Evolutionary conservation across 441 rosid genomes (phyloP), one percentile per base, ranked within the genome.

Genomic region (Raphanus hybrid): DNA sequence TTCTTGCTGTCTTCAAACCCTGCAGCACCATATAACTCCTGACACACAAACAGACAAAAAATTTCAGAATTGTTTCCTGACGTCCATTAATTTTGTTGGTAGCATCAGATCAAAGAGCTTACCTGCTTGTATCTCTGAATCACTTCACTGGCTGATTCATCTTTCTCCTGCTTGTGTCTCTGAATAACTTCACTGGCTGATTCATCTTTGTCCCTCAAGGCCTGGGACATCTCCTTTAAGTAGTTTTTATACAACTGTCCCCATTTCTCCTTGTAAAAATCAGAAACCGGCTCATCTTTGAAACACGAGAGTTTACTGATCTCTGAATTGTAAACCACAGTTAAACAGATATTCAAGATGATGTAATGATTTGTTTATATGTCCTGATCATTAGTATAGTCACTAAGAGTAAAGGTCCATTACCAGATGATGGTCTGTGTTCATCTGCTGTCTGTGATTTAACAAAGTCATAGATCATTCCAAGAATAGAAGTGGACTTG

Each of bases 401-500:
- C 15, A 26, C 16, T 11, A 61, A 60, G 6, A 64, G 52, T 54
- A 72, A 27, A 0, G 32, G 55, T 41, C 60, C 57, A 74, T 48
- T 82, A 89, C 97, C 89, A 59, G 20, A 75, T 15, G n/a, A 81
- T n/a, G 14, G 23, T 14, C 82, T 39, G 0, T 11, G 76, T 70
- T 65, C 68, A 2, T 77, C 78, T 37, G 75, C 67, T 55, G 73
- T 77, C 29, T 74, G 82, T 9, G 82, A 67, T 65, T 35, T 69
- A 9, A 88, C 93, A 20, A 7, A 62, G 75, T 93, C 91, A 71
- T 79, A 90, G 20, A 93, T 90, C 35, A 43, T n/a, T 72, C 98
- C 98, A 78, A 90, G 76, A 65, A 96, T 74, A 2, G 97, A 93
- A 9, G 80, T 78, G 16, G 99, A 95, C 4, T 20, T 78, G 80